Evolutionary conservation across 495 filamentous ascomycete genomes (phyloP).

Genomic region (Penicillium pancosmium): DNA sequence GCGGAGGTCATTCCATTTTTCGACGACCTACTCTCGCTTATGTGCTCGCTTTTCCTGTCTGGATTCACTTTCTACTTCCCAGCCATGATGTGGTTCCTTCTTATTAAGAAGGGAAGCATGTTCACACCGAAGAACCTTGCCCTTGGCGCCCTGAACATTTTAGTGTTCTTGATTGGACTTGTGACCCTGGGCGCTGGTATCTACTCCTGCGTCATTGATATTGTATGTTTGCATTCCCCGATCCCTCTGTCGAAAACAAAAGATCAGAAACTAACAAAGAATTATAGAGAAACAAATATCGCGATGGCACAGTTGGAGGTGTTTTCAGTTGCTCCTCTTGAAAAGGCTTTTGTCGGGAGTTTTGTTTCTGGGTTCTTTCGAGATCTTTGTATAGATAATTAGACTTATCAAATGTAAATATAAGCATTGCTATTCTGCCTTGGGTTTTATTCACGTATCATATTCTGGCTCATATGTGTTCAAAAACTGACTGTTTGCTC

Average conservation of each 20-base stretch:
- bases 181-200: not conserved
- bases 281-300: not conserved
- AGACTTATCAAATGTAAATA: no score
- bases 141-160: not conserved
- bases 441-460: no score
- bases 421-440: no score
- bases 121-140: not conserved
- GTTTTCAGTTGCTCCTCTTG: not conserved
- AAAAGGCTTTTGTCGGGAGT: no score
- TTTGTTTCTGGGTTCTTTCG: no score
- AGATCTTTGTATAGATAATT: no score
- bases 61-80: not conserved
- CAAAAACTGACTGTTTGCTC: no score
- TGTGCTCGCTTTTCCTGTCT: not conserved
- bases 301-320: not conserved
- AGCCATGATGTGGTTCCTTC: not conserved
- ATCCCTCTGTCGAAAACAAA: not conserved
- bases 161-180: not conserved
- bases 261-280: not conserved
- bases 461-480: no score
- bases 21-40: not conserved
- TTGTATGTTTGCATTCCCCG: not conserved
- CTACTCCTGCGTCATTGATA: not conserved
- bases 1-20: conserved; percentile 1
- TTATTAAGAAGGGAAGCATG: not conserved